Evolutionary conservation across 2,329 filamentous ascomycete species (phyloP), one percentile per base, ranked within the genome.

Genomic region (Lecanicillium sp.): DNA sequence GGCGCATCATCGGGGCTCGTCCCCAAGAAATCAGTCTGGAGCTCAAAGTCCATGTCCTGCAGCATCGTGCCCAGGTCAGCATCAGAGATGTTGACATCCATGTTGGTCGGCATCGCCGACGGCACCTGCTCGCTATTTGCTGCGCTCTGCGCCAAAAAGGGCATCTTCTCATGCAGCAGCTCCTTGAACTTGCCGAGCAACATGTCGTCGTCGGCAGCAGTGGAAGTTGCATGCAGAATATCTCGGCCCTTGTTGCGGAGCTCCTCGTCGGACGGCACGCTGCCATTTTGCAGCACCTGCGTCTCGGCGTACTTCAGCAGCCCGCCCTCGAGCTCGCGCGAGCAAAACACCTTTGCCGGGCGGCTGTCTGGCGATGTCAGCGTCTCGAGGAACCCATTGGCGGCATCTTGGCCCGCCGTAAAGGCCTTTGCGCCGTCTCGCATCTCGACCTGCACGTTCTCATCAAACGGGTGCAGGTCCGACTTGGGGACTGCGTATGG

Each of bases 281-380:
- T 50, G 3, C 63, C 65, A 1, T 53, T 58, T 4, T 51, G 53
- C 5, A 55, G 47, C 6, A 70, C 48, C 43, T 68, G 57, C 3
- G 55, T 50, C 20, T 62, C 57, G 5, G 75, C 71, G 45, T 69
- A 75, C 14, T 65, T 61, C 10, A 62, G 52, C 12, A 81, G 58
- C 3, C 69, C 72, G n/a, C 53, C 59, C 53, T 80, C 77, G 17
- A 81, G 62, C 49, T 79, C 73, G 6, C 72, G 62, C 14, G 71
- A 75, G 54, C 72, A 78, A 52, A 81, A 80, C 0, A 79, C 63
- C 8, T 55, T 55, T 0, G 72, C 69, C 0, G 71, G 71, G 9
- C 65, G 64, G 12, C 62, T 57, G 42, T 65, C 67, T 5, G 66
- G 61, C 8, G 57, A 62, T 1, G 60, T 56, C 27, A 75, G 57